These are phyloP conservation scores for Tolypocladium pustulatum DNA, from an alignment of 2,329 filamentous ascomycete genomes.

Conservation along the genomic window DNA sequence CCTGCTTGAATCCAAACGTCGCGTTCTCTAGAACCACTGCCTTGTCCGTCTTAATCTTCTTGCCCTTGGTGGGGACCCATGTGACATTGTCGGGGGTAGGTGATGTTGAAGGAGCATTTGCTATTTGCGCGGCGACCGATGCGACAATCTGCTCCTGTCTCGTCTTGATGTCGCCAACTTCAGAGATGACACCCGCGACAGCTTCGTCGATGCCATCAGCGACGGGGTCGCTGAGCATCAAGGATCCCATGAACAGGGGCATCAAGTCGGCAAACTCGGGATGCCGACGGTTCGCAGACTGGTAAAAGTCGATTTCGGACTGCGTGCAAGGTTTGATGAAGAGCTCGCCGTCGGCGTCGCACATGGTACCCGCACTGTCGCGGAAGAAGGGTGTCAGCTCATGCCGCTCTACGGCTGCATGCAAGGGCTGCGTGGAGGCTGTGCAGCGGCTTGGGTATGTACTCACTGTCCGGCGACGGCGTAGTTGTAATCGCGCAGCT, in stretches of 20 bases:
- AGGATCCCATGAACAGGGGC: constrained; percentile 73
- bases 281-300: constrained; percentile 55
- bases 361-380: constrained; percentile 76
- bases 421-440: not conserved
- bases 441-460: not conserved
- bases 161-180: constrained; percentile 20
- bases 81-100: constrained; percentile 12
- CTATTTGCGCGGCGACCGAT: constrained; percentile 21
- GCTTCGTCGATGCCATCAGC: constrained; percentile 37
- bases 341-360: constrained; percentile 69
- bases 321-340: constrained; percentile 91
- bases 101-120: constrained; percentile 7
- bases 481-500: constrained; percentile 59
- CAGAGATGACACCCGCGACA: constrained; percentile 31
- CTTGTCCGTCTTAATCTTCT: constrained; percentile 62
- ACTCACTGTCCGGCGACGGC: constrained; percentile 80
- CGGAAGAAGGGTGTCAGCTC: not conserved
- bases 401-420: not conserved
- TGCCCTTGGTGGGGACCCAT: constrained; percentile 40
- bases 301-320: constrained; percentile 83
- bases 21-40: constrained; percentile 82
- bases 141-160: constrained; percentile 22
- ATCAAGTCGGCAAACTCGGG: constrained; percentile 70
- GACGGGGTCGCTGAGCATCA: constrained; percentile 53
- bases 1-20: constrained; percentile 66